Evolutionary conservation across 2,329 filamentous ascomycete genomes (phyloP).

Genomic region (Elsinoe australis): DNA sequence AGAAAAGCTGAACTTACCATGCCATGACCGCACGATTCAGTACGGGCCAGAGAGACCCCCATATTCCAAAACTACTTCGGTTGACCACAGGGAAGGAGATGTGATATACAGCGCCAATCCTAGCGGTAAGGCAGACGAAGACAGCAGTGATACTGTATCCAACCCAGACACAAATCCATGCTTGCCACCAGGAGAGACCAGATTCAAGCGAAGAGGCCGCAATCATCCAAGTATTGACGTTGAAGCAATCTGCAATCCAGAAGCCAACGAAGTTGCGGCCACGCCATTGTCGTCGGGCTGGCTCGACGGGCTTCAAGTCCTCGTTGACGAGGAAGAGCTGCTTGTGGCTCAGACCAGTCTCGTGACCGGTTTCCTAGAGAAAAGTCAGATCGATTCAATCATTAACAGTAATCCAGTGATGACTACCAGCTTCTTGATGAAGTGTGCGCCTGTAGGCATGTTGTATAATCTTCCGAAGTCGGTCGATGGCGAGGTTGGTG

Average conservation of each 20-base stretch:
- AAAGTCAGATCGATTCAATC: background rate
- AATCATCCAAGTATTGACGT: conserved; percentile 61
- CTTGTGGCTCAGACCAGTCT: conserved; percentile 66
- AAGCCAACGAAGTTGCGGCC: conserved; percentile 79
- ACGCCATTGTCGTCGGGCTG: conserved; percentile 71
- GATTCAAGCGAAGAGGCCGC: conserved; percentile 76
- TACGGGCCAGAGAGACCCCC: conserved; percentile 81
- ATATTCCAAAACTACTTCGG: conserved; percentile 76
- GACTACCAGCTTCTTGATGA: conserved; percentile 37
- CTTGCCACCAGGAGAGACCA: conserved; percentile 46
- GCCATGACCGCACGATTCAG: conserved; percentile 84
- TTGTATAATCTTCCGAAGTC: too few species aligned
- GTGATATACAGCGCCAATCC: conserved; percentile 80
- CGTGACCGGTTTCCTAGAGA: conserved; percentile 33
- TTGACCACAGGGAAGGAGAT: conserved; percentile 79
- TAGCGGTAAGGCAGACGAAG: conserved; percentile 71
- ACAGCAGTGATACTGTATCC: conserved; percentile 69
- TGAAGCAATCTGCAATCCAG: conserved; percentile 57
- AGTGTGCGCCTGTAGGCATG: too few species aligned
- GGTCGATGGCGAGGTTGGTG: too few species aligned
- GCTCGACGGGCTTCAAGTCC: conserved; percentile 55
- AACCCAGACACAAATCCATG: conserved; percentile 43
- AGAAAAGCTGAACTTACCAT: conserved; percentile 35
- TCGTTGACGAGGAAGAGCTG: conserved; percentile 84
- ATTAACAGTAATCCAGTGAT: background rate